Evolutionary conservation across 2,329 filamentous ascomycete species (phyloP), one percentile per base, ranked within the genome.

Genomic region (Phyllosticta citriasiana): DNA sequence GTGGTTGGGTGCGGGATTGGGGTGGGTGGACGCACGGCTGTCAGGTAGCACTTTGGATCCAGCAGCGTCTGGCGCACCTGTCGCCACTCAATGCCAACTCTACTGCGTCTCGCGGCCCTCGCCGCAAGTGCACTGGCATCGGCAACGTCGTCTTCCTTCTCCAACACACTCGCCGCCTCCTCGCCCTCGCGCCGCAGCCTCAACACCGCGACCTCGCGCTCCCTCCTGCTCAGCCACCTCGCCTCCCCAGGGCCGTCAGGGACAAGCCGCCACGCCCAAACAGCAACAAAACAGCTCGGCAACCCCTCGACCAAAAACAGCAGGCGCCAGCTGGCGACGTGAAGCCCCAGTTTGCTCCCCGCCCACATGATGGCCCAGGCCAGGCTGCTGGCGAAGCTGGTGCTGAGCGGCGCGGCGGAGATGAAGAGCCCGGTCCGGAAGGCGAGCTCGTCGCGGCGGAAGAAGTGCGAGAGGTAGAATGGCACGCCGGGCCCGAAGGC

Each of bases 341-440:
- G 88, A 55, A 83, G 76, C 57, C 84, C 89, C 14, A 91, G 68
- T 67, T 84, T 85, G 19, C 27, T 55, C 9, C 22, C 52, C 16
- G 22, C 19, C 22, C 52, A 25, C 57, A 91, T 82, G 64, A 96
- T 93, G 24, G 85, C 69, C 86, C 88, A 91, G 7, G 91, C 91
- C 3, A 96, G 78, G 8, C 82, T 87, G 50, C 89, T 89, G 0
- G 91, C 91, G 65, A 94, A 86, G 2, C 80, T 83, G 8, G 82
- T 82, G 35, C 83, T 83, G 35, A 86, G 70, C 0, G 83, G 83
- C 6, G 83, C 82, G 0, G 84, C 92, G 0, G 89, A 91, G 59
- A 97, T 86, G 74, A 96, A 95, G 1, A 96, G 81, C 24, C 91
- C 92, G 0, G 89, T 94, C 47, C 92, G 80, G 63, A 94, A 87